phyloP scores from a whole-genome alignment of 1,284 basidiomycete genomes.

The Trametes polyzona region DNA sequence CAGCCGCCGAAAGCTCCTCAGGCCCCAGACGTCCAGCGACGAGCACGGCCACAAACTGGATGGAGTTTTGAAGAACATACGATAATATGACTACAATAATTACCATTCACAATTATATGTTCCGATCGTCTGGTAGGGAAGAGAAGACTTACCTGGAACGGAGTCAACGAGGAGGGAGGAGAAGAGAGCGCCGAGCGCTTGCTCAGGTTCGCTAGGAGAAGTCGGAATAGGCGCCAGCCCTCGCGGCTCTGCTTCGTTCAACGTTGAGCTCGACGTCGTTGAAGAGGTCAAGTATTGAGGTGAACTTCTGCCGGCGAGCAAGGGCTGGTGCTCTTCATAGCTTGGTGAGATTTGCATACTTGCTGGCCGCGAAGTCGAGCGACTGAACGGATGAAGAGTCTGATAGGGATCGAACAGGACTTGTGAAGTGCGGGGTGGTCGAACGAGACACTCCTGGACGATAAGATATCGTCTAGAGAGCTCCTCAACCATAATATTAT shows the following conservation, averaged over 20 bases:
- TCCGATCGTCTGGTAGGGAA: background rate
- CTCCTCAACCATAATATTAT: background rate
- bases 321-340: slow-evolving; percentile 26
- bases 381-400: too few relatives aligned
- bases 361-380: too few relatives aligned
- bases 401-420: too few relatives aligned
- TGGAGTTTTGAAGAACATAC: slow-evolving; percentile 73
- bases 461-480: background rate
- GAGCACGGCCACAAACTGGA: slow-evolving; percentile 66
- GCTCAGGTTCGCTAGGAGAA: slow-evolving; percentile 22
- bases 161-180: slow-evolving; percentile 56
- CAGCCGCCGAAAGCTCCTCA: slow-evolving; percentile 68
- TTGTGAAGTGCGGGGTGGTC: too few relatives aligned
- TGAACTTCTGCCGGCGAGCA: slow-evolving; percentile 10
- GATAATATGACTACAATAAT: slow-evolving; percentile 44
- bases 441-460: background rate
- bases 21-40: slow-evolving; percentile 70
- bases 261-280: slow-evolving; percentile 15
- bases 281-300: slow-evolving; percentile 3
- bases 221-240: too few relatives aligned
- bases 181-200: slow-evolving; percentile 45
- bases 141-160: slow-evolving; percentile 50
- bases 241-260: slow-evolving; percentile 17
- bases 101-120: background rate
- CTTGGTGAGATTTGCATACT: background rate